Base-by-base conservation (phyloP, 1,139 yeast species). In the Debaryomyces coudertii region DNA sequence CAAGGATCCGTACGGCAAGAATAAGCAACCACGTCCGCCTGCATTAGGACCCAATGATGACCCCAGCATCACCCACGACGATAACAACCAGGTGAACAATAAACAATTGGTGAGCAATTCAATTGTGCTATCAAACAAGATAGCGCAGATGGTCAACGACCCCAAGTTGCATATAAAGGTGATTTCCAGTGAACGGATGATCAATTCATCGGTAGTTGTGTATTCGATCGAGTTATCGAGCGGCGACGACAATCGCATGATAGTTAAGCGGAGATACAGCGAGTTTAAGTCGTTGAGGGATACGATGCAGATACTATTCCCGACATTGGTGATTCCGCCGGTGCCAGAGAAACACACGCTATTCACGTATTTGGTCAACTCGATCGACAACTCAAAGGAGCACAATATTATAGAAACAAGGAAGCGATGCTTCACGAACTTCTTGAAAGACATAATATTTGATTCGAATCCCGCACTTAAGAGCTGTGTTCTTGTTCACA, bases 281-380 rank as follows among this genome's bases (percentile, higher is more conserved):
- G 85, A 80, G 57, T 80, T 80, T 59, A 76, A 71, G 49, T 77
- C 82, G 8, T 64, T 80, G 7, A 62, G 85, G 38, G 75, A 72
- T 43, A 69, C 66, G 50, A 57, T 80, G 33, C 60, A 70, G 38
- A 69, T 69, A 53, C 61, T 79, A 38, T 78, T 68, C 51, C 85
- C 84, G 4, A 76, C 82, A 1, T 59, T 73, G 33, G 68, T 80
- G 12, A 66, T 80, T 8, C 84, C 85, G 1, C 83, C 84, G 2
- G 75, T 80, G 12, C 85, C 85, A 0, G 84, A 78, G 52, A 80
- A 80, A 52, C 85, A 80, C 53, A 73, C 84, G 1, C 53, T 80
- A 6, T 58, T 75, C 45, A 66, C 73, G 36, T 73, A 70, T 49
- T 60, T 76, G 42, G 58, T 74, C 46, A 73, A 71, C 46, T 67